These are phyloP conservation scores for Stachybotrys chlorohalonatus DNA, from an alignment of 2,329 filamentous ascomycete genomes.

Conservation along the genomic window DNA sequence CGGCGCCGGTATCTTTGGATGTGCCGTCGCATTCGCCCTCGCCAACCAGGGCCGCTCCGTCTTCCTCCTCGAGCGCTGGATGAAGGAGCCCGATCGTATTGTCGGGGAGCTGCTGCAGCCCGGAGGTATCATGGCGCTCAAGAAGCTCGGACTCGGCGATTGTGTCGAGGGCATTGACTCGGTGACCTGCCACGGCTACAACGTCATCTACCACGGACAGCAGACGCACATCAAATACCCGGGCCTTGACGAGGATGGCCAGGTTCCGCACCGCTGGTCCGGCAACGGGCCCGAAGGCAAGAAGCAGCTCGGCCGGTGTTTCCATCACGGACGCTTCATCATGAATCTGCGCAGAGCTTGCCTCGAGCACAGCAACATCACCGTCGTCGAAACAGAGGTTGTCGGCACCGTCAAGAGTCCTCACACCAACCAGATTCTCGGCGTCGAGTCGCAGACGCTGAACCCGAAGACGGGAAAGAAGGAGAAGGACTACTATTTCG, in stretches of 20 bases:
- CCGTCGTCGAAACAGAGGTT: constrained; percentile 82
- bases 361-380: constrained; percentile 69
- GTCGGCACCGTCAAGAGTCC: constrained; percentile 64
- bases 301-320: constrained; percentile 61
- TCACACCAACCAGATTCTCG: constrained; percentile 63
- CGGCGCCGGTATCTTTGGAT: constrained; percentile 84
- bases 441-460: constrained; percentile 65
- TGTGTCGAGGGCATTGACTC: constrained; percentile 87
- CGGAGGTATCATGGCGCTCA: constrained; percentile 74
- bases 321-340: constrained; percentile 95
- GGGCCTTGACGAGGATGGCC: constrained; percentile 39
- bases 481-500: constrained; percentile 72
- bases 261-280: constrained; percentile 26
- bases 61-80: constrained; percentile 75
- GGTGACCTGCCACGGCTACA: constrained; percentile 74
- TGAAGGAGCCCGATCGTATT: constrained; percentile 91
- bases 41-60: constrained; percentile 87
- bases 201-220: constrained; percentile 72
- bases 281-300: constrained; percentile 24
- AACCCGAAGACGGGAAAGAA: constrained; percentile 47
- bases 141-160: constrained; percentile 68
- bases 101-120: constrained; percentile 94
- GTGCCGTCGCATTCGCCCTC: constrained; percentile 73
- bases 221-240: constrained; percentile 75
- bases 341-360: constrained; percentile 70